Base-by-base conservation (phyloP, 2,329 filamentous ascomycete species). In the Colletotrichum sp. region DNA sequence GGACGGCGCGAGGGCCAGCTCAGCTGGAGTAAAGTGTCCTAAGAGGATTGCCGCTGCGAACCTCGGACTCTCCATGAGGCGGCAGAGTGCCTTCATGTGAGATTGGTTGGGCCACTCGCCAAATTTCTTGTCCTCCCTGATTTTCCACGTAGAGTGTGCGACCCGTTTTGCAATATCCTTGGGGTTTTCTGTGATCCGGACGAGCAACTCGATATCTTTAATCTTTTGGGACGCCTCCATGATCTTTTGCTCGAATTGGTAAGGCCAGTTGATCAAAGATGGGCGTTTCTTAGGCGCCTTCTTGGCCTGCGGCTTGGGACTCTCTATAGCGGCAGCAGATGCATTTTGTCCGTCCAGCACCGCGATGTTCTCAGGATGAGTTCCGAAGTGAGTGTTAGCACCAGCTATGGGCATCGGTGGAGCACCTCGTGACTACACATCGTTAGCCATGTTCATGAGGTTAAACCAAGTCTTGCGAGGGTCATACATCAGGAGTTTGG, bases 371-470 rank as follows among this genome's bases (percentile, higher is more conserved):
- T 63, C 69, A 13, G 61, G 56, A n/a, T 68, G 69, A 8, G 77
- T 56, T 58, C 82, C 81, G 75, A 87, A 85, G 71, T 80, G 85
- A 3, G 84, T 86, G 63, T 85, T 83, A 21, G 84, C 78, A 52
- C 84, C 81, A 13, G 78, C 76, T 32, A 86, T 81, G 5, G 85
- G 84, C 73, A 82, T 76, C 10, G 83, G 83, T 1, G 75, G 43
- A n/a, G 48, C 32, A 21, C 48, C 69, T 61, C 21, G 69, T 32
- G 55, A 13, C 73, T 75, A 38, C 38, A 36, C 16, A 24, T 52
- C 43, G 43, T 52, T 12, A 52, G 26, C 21, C 6, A 32, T 52
- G 58, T 75, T 69, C 59, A 71, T 21, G 3, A 32, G 26, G 28
- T 26, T 59, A 34, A 26, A 8, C 14, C 13, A 26, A 24, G 28